Base-by-base conservation (phyloP, 305 asterid species). In the Fraxinus sp. region DNA sequence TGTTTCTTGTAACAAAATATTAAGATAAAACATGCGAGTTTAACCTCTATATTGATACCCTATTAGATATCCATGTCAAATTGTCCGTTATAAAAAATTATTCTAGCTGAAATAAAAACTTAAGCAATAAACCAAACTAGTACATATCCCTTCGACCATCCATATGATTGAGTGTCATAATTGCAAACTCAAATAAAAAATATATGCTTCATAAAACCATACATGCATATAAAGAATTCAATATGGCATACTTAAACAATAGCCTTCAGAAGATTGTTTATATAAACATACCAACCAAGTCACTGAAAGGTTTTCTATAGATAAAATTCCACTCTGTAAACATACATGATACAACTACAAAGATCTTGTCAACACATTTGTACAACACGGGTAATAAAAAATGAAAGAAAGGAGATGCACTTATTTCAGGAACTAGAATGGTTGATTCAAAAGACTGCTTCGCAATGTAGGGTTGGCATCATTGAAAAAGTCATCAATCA, bases 401-500 rank as follows among this genome's bases (percentile, higher is more conserved):
- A 24, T 64, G 35, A 64, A 64, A 9, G 33, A 24, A 0, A 64
- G 24, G 35, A 64, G 16, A 46, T 46, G 57, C 57, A 64, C 73
- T 3, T 22, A 9, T 64, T 64, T 26, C 10, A 11, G n/a, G 37
- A 28, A 68, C 35, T 7, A 68, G 3, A 26, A 26, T 66, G 33
- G 74, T 11, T 68, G 74, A 68, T 28, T 24, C 32, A 64, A 9
- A 9, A 7, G 72, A 16, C 30, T 22, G 14, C 13, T 62, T 59
- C n/a, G 2, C 72, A 3, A 26, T 24, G 73, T 33, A 64, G 73
- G 73, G 73, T 3, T 6, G 7, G 10, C 39, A 55, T 39, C 30
- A 66, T 49, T 32, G 78, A 74, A 78, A 30, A 83, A 68, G 55
- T 79, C 83, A 59, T 92, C 89, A 94, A 85, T 93, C 97, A 30